phyloP scores from a whole-genome alignment of 2,329 filamentous ascomycete species.

The Diaporthe ilicicola region DNA sequence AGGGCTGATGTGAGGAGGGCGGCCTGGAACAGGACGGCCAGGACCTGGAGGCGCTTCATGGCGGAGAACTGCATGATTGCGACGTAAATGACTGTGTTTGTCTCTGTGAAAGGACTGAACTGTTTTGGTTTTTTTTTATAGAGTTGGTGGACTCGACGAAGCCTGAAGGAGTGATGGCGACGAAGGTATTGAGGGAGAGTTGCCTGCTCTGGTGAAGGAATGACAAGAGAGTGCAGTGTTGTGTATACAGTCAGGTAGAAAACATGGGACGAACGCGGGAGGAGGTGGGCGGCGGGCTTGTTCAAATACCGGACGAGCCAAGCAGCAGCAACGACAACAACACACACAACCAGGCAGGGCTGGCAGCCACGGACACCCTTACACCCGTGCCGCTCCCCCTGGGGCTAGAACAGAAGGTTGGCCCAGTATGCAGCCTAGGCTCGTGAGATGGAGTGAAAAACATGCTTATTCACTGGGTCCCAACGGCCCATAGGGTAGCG shows the following conservation, averaged over 20 bases:
- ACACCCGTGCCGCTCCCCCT: neutral
- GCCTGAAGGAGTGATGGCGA: constrained; percentile 25
- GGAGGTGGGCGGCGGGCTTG: neutral
- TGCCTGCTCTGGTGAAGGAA: constrained; percentile 25
- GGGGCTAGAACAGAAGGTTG: constrained; percentile 17
- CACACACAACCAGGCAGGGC: neutral
- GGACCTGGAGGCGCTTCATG: constrained; percentile 24
- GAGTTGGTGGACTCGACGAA: constrained; percentile 4
- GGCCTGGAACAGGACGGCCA: constrained; percentile 21
- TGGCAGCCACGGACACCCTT: neutral
- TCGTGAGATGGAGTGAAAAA: constrained; percentile 13
- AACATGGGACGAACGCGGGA: neutral
- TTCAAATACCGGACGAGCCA: constrained; percentile 25
- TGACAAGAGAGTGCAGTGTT: constrained; percentile 22
- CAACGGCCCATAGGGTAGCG: constrained; percentile 17
- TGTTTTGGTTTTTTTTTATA: neutral
- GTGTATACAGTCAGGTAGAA: neutral
- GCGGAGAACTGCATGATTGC: constrained; percentile 21
- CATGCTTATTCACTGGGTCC: constrained; percentile 28
- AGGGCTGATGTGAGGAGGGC: constrained; percentile 19
- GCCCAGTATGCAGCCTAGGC: constrained; percentile 16
- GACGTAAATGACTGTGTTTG: constrained; percentile 5
- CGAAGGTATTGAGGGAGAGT: constrained; percentile 19
- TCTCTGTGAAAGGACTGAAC: constrained; percentile 19
- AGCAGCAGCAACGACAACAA: constrained; percentile 1